A percentile compares a stretch with the other conserved stretches of the same genome.
These are phyloP conservation scores for Eucalyptus camaldulensis DNA, from an alignment of 345 rosid species.

Conservation along the genomic window DNA sequence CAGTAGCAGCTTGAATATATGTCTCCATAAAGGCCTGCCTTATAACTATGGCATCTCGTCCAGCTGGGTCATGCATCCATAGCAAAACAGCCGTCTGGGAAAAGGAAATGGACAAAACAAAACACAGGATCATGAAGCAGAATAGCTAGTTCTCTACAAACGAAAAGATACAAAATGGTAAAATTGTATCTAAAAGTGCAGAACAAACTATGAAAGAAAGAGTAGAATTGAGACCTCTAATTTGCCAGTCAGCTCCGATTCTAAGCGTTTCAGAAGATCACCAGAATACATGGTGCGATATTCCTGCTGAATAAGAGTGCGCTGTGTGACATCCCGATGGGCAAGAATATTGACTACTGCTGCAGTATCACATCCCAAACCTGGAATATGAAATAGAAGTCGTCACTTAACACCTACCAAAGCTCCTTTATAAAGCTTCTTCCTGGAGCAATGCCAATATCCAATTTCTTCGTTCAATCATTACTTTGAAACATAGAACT, in stretches of 20 bases:
- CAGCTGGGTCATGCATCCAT: constrained; percentile 63
- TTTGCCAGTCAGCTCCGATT: constrained; percentile 48
- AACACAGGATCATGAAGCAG: background rate
- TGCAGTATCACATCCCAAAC: constrained; percentile 45
- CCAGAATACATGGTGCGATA: constrained; percentile 31
- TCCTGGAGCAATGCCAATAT: background rate
- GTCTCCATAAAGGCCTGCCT: constrained; percentile 9
- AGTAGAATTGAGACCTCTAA: constrained; percentile 26
- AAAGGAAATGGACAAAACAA: background rate
- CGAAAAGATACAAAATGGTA: background rate
- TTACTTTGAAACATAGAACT: background rate
- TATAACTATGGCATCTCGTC: constrained; percentile 43
- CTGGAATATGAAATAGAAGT: constrained; percentile 3
- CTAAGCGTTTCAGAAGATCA: constrained; percentile 32
- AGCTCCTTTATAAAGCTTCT: background rate
- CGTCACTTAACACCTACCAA: background rate
- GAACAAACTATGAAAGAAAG: background rate
- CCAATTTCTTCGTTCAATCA: background rate
- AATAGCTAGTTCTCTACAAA: background rate
- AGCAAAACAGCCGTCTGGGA: constrained; percentile 45
- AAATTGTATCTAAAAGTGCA: background rate
- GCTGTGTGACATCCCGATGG: constrained; percentile 55
- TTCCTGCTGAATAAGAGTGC: constrained; percentile 41
- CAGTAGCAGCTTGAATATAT: constrained; percentile 27
- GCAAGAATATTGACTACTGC: constrained; percentile 47